Base-by-base conservation (phyloP, 208 protist genomes). In the Angomonas ambiguus region DNA sequence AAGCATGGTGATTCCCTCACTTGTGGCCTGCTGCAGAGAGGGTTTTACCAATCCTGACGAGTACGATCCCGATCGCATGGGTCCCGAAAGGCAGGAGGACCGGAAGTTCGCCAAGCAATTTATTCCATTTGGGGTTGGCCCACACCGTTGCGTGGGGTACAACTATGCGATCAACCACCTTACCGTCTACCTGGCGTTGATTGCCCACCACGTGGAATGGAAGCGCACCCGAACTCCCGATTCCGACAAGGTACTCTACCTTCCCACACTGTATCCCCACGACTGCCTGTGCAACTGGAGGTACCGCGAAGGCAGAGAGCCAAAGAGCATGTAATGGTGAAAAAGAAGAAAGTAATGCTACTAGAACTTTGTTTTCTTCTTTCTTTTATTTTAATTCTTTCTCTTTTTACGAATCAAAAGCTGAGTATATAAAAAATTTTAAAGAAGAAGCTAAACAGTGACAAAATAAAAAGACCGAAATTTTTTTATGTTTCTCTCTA, bases 111-210 rank as follows among this genome's bases (percentile, higher is more conserved):
- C 84, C 51, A 94, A 94, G 79, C 84, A 94, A 76, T 97, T 94
- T 65, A 85, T 97, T 25, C 87, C 92, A 1, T 98, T 98, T 65
- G 93, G 93, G 59, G 76, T 86, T 48, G 93, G 92, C 22, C 87
- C 95, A 18, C 93, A 98, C 76, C 87, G 86, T 62, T 98, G 95
- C 74, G 79, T 97, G 31, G 95, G 95, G 25, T 91, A 91, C 72
- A 93, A 98, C 80, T 96, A 97, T 63, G 93, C 92, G 59, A 96
- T 97, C 64, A 96, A 96, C 70, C 95, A 98, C 76, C 76, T 98
- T 27, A 94, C 84, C 59, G 80, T 92, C 24, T 97, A 90, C 78
- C 62, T 96, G 13, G 89, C 87, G 1, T 72, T 93, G 51, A 71
- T 92, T 38, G 62, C 91, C 3, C 85, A 88, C 73, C 62, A 79